Conservation (phyloP, 176 grass and related monocot genomes). For the Zea mays region DNA sequence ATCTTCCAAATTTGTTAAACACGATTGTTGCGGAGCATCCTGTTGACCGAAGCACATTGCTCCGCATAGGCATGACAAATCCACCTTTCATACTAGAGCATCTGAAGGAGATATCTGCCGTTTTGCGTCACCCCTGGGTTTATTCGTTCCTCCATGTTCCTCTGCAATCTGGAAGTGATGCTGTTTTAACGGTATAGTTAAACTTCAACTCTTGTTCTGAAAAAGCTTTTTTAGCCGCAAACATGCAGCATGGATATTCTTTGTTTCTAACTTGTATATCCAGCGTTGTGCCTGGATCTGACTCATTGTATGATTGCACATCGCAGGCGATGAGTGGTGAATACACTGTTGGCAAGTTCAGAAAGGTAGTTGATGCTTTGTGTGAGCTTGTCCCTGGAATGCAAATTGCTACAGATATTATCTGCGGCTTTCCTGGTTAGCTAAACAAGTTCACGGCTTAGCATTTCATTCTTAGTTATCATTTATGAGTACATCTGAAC, state of each 20-base stretch:
- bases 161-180: constrained; percentile 87
- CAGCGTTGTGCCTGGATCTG: neutral
- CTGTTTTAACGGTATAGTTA: constrained; percentile 72
- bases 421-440: constrained; percentile 91
- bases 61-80: constrained; percentile 97
- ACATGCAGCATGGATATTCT: neutral
- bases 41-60: constrained; percentile 83
- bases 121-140: constrained; percentile 83
- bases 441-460: constrained; percentile 33
- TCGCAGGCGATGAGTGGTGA: constrained; percentile 94
- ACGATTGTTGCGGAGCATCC: constrained; percentile 86
- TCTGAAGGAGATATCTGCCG: constrained; percentile 90
- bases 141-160: constrained; percentile 94
- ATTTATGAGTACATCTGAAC: neutral
- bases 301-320: constrained; percentile 3
- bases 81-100: constrained; percentile 96
- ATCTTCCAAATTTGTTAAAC: constrained; percentile 87
- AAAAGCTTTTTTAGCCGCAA: neutral
- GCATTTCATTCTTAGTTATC: constrained; percentile 5
- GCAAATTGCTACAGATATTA: constrained; percentile 98
- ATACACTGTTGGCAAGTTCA: constrained; percentile 76
- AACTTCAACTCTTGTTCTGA: neutral
- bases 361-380: constrained; percentile 78
- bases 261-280: constrained; percentile 1
- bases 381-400: constrained; percentile 86